Evolutionary conservation across 2,329 filamentous ascomycete species (phyloP).

Genomic region (Verticillium nubilum): DNA sequence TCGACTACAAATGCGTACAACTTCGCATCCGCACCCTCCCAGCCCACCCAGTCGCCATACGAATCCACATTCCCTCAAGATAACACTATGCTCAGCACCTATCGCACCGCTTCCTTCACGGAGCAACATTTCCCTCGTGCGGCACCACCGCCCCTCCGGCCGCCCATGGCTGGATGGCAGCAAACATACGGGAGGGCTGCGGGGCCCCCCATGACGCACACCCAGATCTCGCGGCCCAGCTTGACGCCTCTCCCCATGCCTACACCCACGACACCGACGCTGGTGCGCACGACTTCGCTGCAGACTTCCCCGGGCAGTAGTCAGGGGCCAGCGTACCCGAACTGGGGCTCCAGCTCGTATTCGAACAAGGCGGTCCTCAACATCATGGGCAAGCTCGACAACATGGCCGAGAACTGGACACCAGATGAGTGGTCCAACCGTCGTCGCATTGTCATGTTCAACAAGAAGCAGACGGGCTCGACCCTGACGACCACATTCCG

Average conservation of each 20-base stretch:
- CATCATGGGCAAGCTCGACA: conserved; percentile 76
- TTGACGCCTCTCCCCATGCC: conserved; percentile 45
- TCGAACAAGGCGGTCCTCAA: conserved; percentile 80
- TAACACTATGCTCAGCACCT: conserved; percentile 50
- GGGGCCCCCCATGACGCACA: conserved; percentile 30
- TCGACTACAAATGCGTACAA: conserved; percentile 49
- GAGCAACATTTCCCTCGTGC: conserved; percentile 37
- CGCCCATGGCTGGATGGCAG: conserved; percentile 34
- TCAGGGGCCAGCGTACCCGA: conserved; percentile 56
- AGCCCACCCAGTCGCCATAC: conserved; percentile 22
- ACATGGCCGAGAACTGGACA: conserved; percentile 81
- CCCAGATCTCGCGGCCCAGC: conserved; percentile 37
- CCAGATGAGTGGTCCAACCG: conserved; percentile 73
- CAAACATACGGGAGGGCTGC: conserved; percentile 30
- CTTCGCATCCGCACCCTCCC: conserved; percentile 46
- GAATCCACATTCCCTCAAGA: conserved; percentile 31
- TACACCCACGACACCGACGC: conserved; percentile 37
- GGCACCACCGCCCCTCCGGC: conserved; percentile 26
- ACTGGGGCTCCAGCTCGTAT: conserved; percentile 63
- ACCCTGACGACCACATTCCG: conserved; percentile 78
- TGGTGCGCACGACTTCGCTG: conserved; percentile 53
- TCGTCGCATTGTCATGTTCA: conserved; percentile 84
- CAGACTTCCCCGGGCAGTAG: conserved; percentile 30
- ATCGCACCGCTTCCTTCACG: conserved; percentile 46
- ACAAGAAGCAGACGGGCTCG: conserved; percentile 73